phyloP scores from a whole-genome alignment of 108 stramenopile genomes.

The Pseudonitzschia multiseries region DNA sequence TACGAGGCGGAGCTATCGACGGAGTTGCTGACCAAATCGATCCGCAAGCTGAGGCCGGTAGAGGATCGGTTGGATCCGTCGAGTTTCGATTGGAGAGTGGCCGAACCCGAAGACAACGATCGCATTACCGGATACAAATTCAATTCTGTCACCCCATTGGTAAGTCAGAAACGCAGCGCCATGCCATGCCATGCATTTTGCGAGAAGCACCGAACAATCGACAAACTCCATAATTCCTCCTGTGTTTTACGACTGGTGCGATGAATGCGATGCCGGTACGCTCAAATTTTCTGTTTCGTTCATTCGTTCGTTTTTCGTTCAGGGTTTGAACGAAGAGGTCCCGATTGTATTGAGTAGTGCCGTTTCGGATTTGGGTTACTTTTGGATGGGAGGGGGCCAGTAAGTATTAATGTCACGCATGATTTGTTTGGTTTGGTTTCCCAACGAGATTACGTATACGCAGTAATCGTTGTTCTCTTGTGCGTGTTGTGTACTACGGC shows the following conservation, averaged over 20 bases:
- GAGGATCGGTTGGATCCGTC: constrained; percentile 47
- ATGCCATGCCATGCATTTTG: not conserved
- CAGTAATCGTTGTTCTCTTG: too few species aligned
- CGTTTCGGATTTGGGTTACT: constrained; percentile 45
- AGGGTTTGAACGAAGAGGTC: constrained; percentile 62
- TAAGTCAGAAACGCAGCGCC: too few species aligned
- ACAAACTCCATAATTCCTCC: too few species aligned
- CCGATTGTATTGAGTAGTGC: constrained; percentile 62
- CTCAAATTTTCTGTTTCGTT: too few species aligned
- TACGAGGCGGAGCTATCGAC: constrained; percentile 71
- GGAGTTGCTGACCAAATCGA: constrained; percentile 56
- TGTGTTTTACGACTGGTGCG: too few species aligned
- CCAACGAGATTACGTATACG: too few species aligned
- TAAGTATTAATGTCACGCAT: constrained; percentile 21
- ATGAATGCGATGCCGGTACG: too few species aligned
- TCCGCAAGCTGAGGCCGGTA: constrained; percentile 63
- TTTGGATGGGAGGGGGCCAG: constrained; percentile 87
- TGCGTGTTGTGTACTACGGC: too few species aligned
- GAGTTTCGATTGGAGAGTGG: constrained; percentile 71
- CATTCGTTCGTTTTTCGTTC: too few species aligned
- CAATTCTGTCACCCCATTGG: constrained; percentile 81
- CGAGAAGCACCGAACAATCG: too few species aligned
- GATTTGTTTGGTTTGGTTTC: too few species aligned
- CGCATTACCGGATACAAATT: constrained; percentile 72
- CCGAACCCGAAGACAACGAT: constrained; percentile 62